Evolutionary conservation across 108 stramenopile genomes (phyloP).

Genomic region (Skeletonema tropicum): DNA sequence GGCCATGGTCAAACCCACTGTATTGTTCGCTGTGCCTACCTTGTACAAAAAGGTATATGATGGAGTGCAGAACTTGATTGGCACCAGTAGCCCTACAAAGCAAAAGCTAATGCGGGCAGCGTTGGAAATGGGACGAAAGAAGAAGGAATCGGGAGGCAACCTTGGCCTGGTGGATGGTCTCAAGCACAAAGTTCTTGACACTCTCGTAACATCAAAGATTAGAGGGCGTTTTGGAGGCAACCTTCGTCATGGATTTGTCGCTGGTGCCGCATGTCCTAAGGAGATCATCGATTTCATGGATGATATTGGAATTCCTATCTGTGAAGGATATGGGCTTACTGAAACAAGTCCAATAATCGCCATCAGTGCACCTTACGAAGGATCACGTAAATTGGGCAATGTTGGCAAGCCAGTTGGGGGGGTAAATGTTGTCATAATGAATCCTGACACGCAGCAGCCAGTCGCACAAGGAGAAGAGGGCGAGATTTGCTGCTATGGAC

Average conservation of each 20-base stretch:
- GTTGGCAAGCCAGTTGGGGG: constrained; percentile 71
- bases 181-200: constrained; percentile 71
- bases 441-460: constrained; percentile 58
- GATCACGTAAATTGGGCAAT: constrained; percentile 51
- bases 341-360: constrained; percentile 82
- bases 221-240: constrained; percentile 92
- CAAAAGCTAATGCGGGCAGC: constrained; percentile 80
- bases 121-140: constrained; percentile 70
- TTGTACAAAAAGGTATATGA: constrained; percentile 96
- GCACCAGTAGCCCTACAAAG: constrained; percentile 68
- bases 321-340: constrained; percentile 89
- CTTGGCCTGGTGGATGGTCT: constrained; percentile 61
- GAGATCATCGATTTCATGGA: constrained; percentile 96
- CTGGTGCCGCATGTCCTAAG: constrained; percentile 89
- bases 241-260: constrained; percentile 81
- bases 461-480: constrained; percentile 83
- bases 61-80: constrained; percentile 91
- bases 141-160: constrained; percentile 53
- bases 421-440: constrained; percentile 62
- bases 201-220: constrained; percentile 88
- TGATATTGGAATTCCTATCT: constrained; percentile 89
- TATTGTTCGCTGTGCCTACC: constrained; percentile 94
- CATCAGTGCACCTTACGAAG: constrained; percentile 51
- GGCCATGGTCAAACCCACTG: constrained; percentile 81
- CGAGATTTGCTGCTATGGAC: constrained; percentile 90